Base-by-base conservation (phyloP, 1,139 yeast species). In the Pichia sp. region DNA sequence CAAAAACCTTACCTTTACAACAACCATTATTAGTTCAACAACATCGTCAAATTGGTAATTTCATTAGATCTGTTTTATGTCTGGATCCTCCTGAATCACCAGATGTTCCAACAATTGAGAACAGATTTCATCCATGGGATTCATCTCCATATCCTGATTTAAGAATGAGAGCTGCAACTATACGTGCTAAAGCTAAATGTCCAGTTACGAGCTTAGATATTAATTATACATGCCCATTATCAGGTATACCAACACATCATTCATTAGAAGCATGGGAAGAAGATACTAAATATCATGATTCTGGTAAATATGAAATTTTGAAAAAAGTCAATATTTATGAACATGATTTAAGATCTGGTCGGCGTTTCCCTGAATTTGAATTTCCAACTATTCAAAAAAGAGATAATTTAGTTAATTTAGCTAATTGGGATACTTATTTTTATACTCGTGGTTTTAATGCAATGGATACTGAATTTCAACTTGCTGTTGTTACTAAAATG, bases 241-340 rank as follows among this genome's bases (percentile, higher is more conserved):
- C 95, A 6, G 98, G 98, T 6, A 88, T 91, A 43, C 98, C 98
- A 22, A 91, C 98, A 6, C 98, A 91, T 61, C 94, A 87, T 58
- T 79, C 87, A 22, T 73, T 74, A 56, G 89, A 81, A 53, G 96
- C 96, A 2, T 91, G 96, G 96, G 80, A 79, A 56, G 65, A 68
- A 38, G 98, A 91, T 60, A 67, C 60, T 13, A 78, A 75, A 26
- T 89, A 89, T 60, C 96, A 87, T 55, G 60, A 66, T 20, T 60
- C 76, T 37, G 75, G 79, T 53, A 76, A 71, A 48, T 84, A 82
- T 61, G 87, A 87, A 56, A 64, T 76, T 40, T 73, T 91, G 68
- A 80, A 80, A 57, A 83, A 84, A 63, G 96, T 87, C 37, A 91
- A 91, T 61, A 78, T 86, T 45, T 91, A 82, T 62, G 98, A 91